phyloP scores from a whole-genome alignment of 2,329 filamentous ascomycete species.

The Hypoxylon sp. region DNA sequence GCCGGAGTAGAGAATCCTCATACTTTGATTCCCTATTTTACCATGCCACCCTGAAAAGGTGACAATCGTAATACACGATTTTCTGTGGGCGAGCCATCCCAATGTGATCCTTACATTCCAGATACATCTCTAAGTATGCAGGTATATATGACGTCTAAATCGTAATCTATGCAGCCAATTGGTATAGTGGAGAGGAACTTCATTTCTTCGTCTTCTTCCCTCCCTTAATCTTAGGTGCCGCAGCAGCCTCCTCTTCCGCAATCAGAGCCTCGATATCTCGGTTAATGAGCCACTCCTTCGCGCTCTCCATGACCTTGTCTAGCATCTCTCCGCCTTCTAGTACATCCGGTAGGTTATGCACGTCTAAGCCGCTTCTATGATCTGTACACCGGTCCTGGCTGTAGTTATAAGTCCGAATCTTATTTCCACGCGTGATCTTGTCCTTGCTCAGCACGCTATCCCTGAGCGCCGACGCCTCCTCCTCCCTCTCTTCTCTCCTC shows the following conservation, averaged over 20 bases:
- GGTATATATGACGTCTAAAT: not conserved
- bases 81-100: not conserved
- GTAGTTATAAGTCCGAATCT: constrained; percentile 93
- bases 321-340: constrained; percentile 80
- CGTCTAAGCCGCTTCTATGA: constrained; percentile 84
- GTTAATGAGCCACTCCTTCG: constrained; percentile 80
- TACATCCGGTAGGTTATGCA: constrained; percentile 86
- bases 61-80: not conserved
- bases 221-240: constrained; percentile 46
- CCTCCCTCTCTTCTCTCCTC: constrained; percentile 85
- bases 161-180: not conserved
- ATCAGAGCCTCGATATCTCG: constrained; percentile 81
- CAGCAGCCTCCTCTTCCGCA: constrained; percentile 70
- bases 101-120: not conserved
- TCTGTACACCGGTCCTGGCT: constrained; percentile 85
- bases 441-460: constrained; percentile 84
- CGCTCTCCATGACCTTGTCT: constrained; percentile 83
- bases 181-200: not conserved
- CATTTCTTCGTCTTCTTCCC: constrained; percentile 48
- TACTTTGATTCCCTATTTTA: not conserved
- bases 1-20: not conserved
- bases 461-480: constrained; percentile 80
- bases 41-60: not conserved
- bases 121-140: not conserved
- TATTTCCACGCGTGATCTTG: constrained; percentile 90